Percentiles rank a stretch among this genome's conserved stretches.
These are phyloP conservation scores for Podila verticillata DNA, from an alignment of 192 early-diverging fungal species.

Conservation along the genomic window DNA sequence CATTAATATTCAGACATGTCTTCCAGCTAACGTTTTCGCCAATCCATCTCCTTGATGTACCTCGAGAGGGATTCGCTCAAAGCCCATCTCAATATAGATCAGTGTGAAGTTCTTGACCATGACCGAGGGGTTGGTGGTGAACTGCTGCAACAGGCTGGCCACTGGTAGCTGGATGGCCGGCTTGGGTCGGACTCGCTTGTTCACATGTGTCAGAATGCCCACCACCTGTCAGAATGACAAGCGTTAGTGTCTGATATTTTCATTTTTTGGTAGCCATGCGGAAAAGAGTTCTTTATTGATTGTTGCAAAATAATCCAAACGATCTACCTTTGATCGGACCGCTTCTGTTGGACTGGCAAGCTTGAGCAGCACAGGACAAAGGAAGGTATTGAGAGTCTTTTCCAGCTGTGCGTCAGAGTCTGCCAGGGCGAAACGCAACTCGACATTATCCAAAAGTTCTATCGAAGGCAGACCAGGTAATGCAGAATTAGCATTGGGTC, in stretches of 20 bases:
- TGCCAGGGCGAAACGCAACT: constrained; percentile 78
- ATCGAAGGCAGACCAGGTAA: neutral
- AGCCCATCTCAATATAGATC: constrained; percentile 88
- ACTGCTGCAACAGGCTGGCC: constrained; percentile 68
- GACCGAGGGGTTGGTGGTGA: constrained; percentile 51
- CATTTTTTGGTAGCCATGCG: neutral
- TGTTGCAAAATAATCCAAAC: neutral
- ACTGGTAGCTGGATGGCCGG: constrained; percentile 69
- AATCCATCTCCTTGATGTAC: constrained; percentile 21
- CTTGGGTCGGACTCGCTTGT: constrained; percentile 80
- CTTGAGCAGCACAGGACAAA: constrained; percentile 77
- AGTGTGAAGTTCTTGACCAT: constrained; percentile 83
- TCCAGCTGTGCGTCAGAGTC: constrained; percentile 74
- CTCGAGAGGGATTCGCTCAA: constrained; percentile 57
- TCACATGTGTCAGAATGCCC: constrained; percentile 83
- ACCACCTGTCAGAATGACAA: constrained; percentile 64
- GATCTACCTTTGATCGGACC: constrained; percentile 56
- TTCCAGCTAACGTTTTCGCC: neutral
- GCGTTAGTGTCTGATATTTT: no score
- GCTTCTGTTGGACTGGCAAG: constrained; percentile 60
- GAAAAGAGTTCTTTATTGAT: neutral
- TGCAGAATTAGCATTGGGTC: neutral
- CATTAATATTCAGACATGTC: neutral
- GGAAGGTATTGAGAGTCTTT: constrained; percentile 66
- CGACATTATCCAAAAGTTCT: constrained; percentile 75